Evolutionary conservation across 1,284 basidiomycete genomes (phyloP).

Genomic region (Puccinia coronata): DNA sequence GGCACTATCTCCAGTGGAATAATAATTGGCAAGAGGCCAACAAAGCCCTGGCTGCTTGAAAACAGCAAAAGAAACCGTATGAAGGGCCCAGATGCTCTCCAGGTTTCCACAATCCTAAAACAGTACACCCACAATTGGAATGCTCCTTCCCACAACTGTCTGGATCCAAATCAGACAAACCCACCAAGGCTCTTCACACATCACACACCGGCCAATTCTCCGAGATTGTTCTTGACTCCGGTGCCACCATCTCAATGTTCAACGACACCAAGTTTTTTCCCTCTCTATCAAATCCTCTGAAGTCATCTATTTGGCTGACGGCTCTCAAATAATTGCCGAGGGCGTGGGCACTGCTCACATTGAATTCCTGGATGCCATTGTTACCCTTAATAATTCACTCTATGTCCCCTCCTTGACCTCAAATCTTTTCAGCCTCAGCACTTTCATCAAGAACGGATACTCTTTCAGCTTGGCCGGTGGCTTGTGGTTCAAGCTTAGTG

Average conservation of each 20-base stretch:
- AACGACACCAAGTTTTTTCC: neutral
- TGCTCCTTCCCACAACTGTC: neutral
- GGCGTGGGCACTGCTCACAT: neutral
- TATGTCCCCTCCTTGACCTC: too few species aligned
- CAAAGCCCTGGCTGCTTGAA: conserved; percentile 1
- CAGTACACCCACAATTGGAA: neutral
- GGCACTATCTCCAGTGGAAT: neutral
- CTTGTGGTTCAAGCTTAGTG: neutral
- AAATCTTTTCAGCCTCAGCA: neutral
- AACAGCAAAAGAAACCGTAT: neutral
- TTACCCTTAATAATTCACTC: too few species aligned
- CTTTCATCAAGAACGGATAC: neutral
- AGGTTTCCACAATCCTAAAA: neutral
- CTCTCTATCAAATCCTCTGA: neutral
- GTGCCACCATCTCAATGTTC: too few species aligned
- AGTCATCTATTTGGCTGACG: neutral
- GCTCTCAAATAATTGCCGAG: neutral
- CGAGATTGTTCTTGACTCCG: neutral
- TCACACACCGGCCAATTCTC: too few species aligned
- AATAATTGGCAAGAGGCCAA: neutral
- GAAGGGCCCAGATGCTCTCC: neutral
- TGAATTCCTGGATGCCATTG: neutral
- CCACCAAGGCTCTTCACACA: neutral
- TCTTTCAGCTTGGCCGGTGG: neutral
- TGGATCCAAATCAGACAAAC: neutral